phyloP scores from a whole-genome alignment of 2,329 filamentous ascomycete genomes.

The Boeremia exigua region DNA sequence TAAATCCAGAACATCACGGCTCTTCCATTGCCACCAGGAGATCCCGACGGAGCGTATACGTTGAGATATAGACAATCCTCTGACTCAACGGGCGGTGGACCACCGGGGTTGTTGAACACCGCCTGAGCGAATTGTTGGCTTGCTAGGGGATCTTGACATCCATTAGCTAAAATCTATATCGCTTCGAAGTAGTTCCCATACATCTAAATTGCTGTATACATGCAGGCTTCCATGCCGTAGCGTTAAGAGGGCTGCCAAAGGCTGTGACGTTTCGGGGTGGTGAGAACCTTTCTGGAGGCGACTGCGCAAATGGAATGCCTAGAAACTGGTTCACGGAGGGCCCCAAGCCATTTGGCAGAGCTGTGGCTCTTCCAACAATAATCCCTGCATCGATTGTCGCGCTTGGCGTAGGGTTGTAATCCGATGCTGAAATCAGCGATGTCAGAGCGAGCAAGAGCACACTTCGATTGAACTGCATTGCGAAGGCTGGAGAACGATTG shows the following conservation, averaged over 20 bases:
- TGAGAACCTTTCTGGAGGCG: conserved; percentile 35
- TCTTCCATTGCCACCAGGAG: conserved; percentile 21
- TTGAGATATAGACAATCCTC: conserved; percentile 53
- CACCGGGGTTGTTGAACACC: conserved; percentile 30
- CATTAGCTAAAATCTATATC: not conserved
- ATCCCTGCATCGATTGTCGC: conserved; percentile 33
- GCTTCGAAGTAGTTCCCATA: not conserved
- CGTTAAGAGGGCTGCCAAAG: conserved; percentile 26
- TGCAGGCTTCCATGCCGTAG: conserved; percentile 25
- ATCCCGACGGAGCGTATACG: conserved; percentile 41
- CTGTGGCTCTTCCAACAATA: conserved; percentile 34
- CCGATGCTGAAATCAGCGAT: not conserved
- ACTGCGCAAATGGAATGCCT: conserved; percentile 38
- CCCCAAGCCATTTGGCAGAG: conserved; percentile 24
- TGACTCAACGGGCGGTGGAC: conserved; percentile 30
- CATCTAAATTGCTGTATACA: conserved; percentile 38
- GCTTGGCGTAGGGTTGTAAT: conserved; percentile 23
- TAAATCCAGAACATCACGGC: conserved; percentile 43
- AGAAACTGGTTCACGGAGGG: conserved; percentile 38
- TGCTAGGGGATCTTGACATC: conserved; percentile 24
- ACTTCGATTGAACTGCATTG: conserved; percentile 1
- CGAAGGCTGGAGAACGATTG: not conserved
- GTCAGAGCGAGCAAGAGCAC: not conserved
- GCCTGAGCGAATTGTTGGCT: conserved; percentile 19
- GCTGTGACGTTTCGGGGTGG: conserved; percentile 21